Evolutionary conservation across 73 alveolate species (phyloP).

Genomic region (Paramecium caudatum): DNA sequence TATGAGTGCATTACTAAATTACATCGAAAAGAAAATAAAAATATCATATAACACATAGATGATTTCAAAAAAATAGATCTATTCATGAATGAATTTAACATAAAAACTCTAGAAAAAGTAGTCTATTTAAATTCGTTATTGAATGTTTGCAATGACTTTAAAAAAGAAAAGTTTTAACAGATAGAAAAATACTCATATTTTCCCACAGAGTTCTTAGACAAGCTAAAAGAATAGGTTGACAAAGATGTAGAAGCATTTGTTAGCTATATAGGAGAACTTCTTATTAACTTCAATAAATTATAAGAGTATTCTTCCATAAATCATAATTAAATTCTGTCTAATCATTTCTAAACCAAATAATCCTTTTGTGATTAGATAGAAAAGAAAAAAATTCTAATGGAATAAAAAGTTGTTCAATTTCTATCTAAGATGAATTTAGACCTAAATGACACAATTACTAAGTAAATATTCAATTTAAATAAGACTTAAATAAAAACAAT

Average conservation of each 20-base stretch:
- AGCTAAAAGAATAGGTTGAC: background rate
- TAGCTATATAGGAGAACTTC: background rate
- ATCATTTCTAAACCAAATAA: background rate
- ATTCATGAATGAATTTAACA: background rate
- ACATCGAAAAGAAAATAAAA: slow-evolving; percentile 17
- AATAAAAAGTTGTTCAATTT: background rate
- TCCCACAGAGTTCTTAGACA: slow-evolving; percentile 17
- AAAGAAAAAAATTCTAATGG: background rate
- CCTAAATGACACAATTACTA: background rate
- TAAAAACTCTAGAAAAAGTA: background rate
- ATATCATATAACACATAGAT: background rate
- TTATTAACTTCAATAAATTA: background rate
- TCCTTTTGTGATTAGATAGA: background rate
- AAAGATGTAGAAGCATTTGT: background rate
- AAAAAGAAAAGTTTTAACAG: slow-evolving; percentile 8
- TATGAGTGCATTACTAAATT: slow-evolving; percentile 26
- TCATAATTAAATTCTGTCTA: background rate
- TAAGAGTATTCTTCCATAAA: background rate
- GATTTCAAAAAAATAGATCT: slow-evolving; percentile 13
- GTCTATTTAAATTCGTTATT: background rate
- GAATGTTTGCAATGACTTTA: background rate
- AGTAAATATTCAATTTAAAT: too few relatives aligned
- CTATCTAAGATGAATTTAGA: background rate
- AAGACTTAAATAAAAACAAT: background rate
- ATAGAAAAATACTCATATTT: background rate